phyloP scores from a whole-genome alignment of 306 rosid genomes.

The Fragaria nilgerrensis region DNA sequence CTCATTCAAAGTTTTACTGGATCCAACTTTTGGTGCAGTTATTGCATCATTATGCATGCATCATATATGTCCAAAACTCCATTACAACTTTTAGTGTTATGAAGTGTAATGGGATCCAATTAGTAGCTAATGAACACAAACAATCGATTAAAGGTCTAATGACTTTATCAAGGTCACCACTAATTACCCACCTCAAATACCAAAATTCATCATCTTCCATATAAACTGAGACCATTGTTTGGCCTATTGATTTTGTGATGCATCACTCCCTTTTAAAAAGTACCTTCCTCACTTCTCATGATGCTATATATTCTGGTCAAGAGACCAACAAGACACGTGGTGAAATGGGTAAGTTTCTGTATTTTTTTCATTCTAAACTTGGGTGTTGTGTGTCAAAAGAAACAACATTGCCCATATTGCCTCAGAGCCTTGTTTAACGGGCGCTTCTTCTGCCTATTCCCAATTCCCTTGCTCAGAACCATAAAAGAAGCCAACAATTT shows the following conservation, averaged over 20 bases:
- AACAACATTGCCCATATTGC: conserved; percentile 14
- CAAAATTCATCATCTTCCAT: not conserved
- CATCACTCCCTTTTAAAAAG: conserved; percentile 23
- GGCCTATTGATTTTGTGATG: conserved; percentile 25
- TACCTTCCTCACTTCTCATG: conserved; percentile 10
- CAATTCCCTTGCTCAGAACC: not conserved
- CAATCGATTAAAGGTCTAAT: not conserved
- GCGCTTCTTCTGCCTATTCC: conserved; percentile 19
- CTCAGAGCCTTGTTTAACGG: conserved; percentile 49
- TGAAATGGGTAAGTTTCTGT: not conserved
- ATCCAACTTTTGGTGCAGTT: conserved; percentile 1
- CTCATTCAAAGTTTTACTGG: not conserved
- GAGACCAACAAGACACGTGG: not conserved
- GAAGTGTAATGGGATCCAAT: not conserved
- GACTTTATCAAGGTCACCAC: conserved; percentile 5
- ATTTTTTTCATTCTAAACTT: not conserved
- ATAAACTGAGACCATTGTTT: not conserved
- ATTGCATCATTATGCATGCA: not conserved
- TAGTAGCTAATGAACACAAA: conserved; percentile 9
- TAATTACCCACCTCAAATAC: not conserved
- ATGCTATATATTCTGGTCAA: not conserved
- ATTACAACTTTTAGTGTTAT: not conserved
- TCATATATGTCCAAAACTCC: not conserved
- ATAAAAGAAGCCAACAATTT: not conserved
- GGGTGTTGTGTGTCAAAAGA: conserved; percentile 18